A percentile compares a stretch with the other conserved stretches of the same genome.
Evolutionary conservation across 2,329 filamentous ascomycete species (phyloP).

Genomic region (Cladosporium sp.): DNA sequence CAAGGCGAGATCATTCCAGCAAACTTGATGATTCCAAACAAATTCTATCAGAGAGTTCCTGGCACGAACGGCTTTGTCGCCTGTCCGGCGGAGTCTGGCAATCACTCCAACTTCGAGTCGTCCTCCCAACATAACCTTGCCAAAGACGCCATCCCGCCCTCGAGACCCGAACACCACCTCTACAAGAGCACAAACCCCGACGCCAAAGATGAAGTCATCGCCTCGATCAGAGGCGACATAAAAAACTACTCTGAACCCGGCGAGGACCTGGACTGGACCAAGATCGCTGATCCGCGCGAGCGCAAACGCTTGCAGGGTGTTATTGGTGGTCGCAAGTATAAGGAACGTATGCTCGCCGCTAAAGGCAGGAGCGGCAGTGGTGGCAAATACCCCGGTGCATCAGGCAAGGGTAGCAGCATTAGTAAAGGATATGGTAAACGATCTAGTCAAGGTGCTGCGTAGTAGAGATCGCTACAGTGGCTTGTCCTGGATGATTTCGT

Average conservation of each 20-base stretch:
- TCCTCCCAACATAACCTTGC: too few relatives aligned
- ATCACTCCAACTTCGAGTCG: too few relatives aligned
- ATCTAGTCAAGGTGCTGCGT: too few relatives aligned
- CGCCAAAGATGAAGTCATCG: conserved; percentile 28
- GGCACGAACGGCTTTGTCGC: too few relatives aligned
- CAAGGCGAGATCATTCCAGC: too few relatives aligned
- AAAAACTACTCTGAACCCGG: conserved; percentile 35
- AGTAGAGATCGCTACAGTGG: too few relatives aligned
- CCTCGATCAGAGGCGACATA: conserved; percentile 30
- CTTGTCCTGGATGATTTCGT: too few relatives aligned
- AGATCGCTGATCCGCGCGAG: conserved; percentile 33
- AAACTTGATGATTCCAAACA: too few relatives aligned
- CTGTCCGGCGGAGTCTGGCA: too few relatives aligned
- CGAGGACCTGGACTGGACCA: conserved; percentile 36
- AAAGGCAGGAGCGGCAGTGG: conserved; percentile 31
- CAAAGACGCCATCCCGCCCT: too few relatives aligned
- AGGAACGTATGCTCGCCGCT: conserved; percentile 31
- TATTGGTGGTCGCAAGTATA: conserved; percentile 36
- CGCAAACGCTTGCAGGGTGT: conserved; percentile 35
- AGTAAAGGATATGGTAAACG: conserved; percentile 22
- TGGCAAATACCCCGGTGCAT: conserved; percentile 30
- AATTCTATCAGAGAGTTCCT: too few relatives aligned
- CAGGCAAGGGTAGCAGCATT: conserved; percentile 27
- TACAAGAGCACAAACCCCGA: conserved; percentile 1
- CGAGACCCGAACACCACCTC: neutral